Base-by-base conservation (phyloP, 2,329 filamentous ascomycete genomes). In the Alternaria atra region DNA sequence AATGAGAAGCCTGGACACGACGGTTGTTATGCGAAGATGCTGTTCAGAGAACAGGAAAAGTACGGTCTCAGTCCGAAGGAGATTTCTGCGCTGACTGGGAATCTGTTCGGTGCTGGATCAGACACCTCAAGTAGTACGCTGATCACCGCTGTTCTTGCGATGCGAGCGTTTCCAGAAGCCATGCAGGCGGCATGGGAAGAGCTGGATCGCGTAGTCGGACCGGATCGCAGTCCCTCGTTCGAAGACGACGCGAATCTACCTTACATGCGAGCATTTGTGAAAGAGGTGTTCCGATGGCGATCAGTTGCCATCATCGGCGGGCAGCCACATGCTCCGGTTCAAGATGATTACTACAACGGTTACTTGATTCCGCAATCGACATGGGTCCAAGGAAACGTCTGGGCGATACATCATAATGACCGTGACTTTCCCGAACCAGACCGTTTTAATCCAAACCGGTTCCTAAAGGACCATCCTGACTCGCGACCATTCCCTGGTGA, bases 1-100 rank as follows among this genome's bases (percentile, higher is more conserved):
- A 70, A 74, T 51, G 54, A 73, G 37, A 72, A 71, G 6, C 63
- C 72, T 2, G 73, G 71, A 7, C 70, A 77, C 44, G 71, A 77
- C 7, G 72, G 77, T 10, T 74, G 73, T 58, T 78, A 75, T 65
- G 67, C 71, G 5, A 77, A 77, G 37, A 63, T 76, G 34, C 63
- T 89, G 5, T 84, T 86, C 66, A 72, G 79, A 15, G 73, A 75
- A 44, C 58, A 65, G 17, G 65, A 70, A 2, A 75, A 75, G 25
- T 72, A 75, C 61, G 62, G 66, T 10, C 67, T 78, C 23, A 63
- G 62, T 4, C 63, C 69, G 1, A 65, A 74, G 25, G 75, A 78
- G 43, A 73, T 78, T 8, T 76, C 74, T 1, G 71, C 73, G 6
- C 53, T 77, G 10, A 61, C 73, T 3, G 75, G 74, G 0, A 77